A percentile compares a stretch with the other conserved stretches of the same genome.
Conservation (phyloP, 495 filamentous ascomycete species). For the Penicillium maclennaniae region DNA sequence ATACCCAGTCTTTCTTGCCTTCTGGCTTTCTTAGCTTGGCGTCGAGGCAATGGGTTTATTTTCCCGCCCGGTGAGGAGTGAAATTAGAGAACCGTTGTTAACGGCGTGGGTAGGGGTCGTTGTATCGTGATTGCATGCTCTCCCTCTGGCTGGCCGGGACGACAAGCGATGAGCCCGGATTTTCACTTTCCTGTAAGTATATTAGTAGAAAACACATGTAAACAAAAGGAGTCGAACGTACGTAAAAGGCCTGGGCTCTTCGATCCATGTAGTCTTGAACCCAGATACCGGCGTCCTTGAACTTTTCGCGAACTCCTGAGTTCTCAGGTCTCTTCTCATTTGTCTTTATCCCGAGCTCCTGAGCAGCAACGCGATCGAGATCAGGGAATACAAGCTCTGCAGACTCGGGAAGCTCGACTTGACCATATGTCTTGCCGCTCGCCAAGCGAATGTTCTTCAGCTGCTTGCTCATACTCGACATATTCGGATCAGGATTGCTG, state of each 20-base stretch:
- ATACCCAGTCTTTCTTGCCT: not conserved
- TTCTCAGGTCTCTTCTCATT: not conserved
- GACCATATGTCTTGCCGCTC: constrained; percentile 5
- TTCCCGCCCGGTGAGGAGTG: constrained; percentile 12
- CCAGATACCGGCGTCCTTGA: constrained; percentile 9
- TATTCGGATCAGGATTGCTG: constrained; percentile 8
- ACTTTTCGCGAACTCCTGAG: not conserved
- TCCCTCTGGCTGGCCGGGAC: not conserved
- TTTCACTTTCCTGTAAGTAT: constrained; percentile 3
- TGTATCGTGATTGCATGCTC: constrained; percentile 10
- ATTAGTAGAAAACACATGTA: not conserved
- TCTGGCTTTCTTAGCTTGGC: not conserved
- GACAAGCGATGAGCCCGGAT: constrained; percentile 6
- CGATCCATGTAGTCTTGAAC: constrained; percentile 12
- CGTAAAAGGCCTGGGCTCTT: constrained; percentile 6
- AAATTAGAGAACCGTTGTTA: constrained; percentile 14
- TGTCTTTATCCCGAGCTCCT: not conserved
- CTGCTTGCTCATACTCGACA: constrained; percentile 2
- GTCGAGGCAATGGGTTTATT: not conserved
- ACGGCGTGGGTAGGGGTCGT: constrained; percentile 17
- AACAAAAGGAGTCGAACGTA: not conserved
- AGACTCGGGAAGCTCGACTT: constrained; percentile 11
- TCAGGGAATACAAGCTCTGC: constrained; percentile 16
- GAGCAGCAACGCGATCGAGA: constrained; percentile 6
- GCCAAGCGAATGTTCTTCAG: constrained; percentile 7